Evolutionary conservation across 164 flowering plant genomes (phyloP).

Genomic region (Buxus sempervirens): DNA sequence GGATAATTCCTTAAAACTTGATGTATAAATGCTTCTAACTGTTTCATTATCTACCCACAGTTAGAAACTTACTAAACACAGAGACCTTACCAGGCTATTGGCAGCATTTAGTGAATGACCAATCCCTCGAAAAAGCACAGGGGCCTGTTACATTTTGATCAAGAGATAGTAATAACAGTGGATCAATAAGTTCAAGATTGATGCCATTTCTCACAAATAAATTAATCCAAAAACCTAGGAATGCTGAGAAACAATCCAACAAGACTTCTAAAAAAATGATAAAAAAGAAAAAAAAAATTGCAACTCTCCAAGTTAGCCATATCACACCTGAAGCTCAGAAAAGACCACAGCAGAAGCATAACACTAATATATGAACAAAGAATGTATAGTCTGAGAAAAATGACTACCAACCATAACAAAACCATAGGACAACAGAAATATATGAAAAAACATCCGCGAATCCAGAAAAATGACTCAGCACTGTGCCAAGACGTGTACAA

Average conservation of each 20-base stretch:
- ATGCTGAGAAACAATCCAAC: neutral
- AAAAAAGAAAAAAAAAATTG: neutral
- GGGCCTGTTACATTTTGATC: conserved; percentile 54
- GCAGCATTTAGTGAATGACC: conserved; percentile 83
- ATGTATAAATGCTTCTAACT: neutral
- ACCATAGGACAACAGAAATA: no score
- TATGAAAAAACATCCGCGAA: no score
- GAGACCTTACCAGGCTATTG: conserved; percentile 61
- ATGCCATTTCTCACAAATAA: neutral
- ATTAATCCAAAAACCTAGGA: neutral
- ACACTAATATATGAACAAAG: no score
- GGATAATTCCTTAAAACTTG: neutral
- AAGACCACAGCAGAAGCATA: neutral
- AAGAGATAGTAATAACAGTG: conserved; percentile 2
- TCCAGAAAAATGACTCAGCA: neutral
- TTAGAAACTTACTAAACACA: neutral
- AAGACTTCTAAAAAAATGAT: neutral
- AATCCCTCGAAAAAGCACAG: conserved; percentile 87
- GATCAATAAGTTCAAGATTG: neutral
- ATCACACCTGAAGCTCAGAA: neutral
- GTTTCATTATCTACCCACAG: neutral
- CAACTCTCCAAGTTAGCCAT: neutral
- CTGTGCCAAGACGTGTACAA: neutral
- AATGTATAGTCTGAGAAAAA: no score
- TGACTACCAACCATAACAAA: no score